Conservation (phyloP, 495 filamentous ascomycete species). For the Aspergillus homomorphus region DNA sequence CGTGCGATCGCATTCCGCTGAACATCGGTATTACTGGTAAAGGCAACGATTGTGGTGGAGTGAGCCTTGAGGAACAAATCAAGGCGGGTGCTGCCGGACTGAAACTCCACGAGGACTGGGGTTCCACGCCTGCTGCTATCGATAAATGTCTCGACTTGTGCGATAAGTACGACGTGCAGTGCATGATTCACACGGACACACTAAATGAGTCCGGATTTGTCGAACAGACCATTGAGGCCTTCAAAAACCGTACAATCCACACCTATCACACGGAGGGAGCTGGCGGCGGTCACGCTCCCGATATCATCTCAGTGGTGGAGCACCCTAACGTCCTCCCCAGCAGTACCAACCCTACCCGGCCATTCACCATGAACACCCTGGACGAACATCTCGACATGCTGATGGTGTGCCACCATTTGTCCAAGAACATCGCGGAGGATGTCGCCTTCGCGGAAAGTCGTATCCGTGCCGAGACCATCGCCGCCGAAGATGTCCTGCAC, state of each 20-base stretch:
- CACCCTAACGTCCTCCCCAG: constrained; percentile 89
- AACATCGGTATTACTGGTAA: constrained; percentile 96
- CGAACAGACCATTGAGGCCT: constrained; percentile 82
- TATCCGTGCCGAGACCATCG: constrained; percentile 94
- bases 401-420: constrained; percentile 97
- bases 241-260: constrained; percentile 90
- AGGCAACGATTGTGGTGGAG: constrained; percentile 79
- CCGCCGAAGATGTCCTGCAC: constrained; percentile 94
- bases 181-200: constrained; percentile 96
- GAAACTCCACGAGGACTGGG: constrained; percentile 99
- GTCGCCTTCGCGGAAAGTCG: constrained; percentile 94
- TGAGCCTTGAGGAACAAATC: constrained; percentile 76
- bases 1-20: constrained; percentile 78
- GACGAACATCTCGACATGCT: constrained; percentile 99
- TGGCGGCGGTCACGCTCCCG: constrained; percentile 92
- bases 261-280: constrained; percentile 99
- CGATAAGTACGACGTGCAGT: constrained; percentile 89
- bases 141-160: constrained; percentile 85
- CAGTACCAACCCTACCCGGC: constrained; percentile 90
- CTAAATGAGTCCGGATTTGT: constrained; percentile 98
- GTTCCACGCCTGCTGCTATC: constrained; percentile 87
- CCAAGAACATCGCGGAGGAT: constrained; percentile 90
- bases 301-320: constrained; percentile 94
- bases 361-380: constrained; percentile 88
- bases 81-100: constrained; percentile 83